Base-by-base conservation (phyloP, 2,329 filamentous ascomycete genomes). In the Moelleriella libera region DNA sequence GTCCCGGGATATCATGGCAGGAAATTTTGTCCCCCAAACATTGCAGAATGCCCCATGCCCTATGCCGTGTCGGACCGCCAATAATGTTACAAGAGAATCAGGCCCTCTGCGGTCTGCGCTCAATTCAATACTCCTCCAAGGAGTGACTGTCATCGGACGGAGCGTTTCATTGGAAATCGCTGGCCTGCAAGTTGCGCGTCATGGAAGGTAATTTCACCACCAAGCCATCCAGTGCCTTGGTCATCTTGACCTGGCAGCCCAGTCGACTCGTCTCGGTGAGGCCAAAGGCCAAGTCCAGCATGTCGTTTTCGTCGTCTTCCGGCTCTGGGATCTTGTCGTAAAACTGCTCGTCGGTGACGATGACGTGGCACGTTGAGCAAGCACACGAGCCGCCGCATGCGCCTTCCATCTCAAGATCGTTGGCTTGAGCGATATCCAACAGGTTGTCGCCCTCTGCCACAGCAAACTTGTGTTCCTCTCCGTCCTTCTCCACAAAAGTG, bases 401-500 rank as follows among this genome's bases (percentile, higher is more conserved):
- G 51, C 92, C 89, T 72, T 98, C 92, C 90, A 98, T 97, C 65
- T 98, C 92, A 41, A 98, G 71, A 60, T 97, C 90, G 65, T 97
- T 79, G 43, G 85, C 87, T 63, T 96, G 90, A 28, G 90, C 92
- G 59, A 98, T 90, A 60, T 97, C 90, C 47, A 98, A 75, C 47
- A 98, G 72, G 64, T 98, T 98, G 66, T 95, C 88, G 45, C 92
- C 92, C 57, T 85, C 80, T 11, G 79, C 72, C 7, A 96, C 90
- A 50, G 83, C 80, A 58, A 96, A 79, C 51, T 83, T 86, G 63
- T 86, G 75, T 54, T 81, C 74, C 31, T 78, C 71, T 45, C 82
- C 82, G 21, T 96, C 88, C 67, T 97, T 96, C 65, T 96, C 89
- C 55, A 97, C 76, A 63, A 97, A 96, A 0, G 89, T 94, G 30